Percentiles rank a stretch among this genome's conserved stretches.
phyloP scores from a whole-genome alignment of 1,284 basidiomycete genomes.

The Sutorius eximius region DNA sequence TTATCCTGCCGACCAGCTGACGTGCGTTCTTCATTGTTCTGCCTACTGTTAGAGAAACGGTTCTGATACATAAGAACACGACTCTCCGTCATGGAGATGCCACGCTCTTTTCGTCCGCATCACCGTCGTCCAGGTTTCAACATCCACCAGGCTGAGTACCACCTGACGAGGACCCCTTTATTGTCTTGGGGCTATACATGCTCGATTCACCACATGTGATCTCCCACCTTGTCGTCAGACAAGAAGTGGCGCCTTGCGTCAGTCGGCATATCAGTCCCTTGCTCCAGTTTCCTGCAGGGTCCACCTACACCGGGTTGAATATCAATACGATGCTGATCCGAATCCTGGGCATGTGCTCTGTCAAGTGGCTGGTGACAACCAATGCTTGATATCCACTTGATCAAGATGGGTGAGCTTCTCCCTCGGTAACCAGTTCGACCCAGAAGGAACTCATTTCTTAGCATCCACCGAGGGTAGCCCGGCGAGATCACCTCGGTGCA shows the following conservation, averaged over 20 bases:
- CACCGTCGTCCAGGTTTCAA: not conserved
- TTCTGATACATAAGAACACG: slow-evolving; percentile 24
- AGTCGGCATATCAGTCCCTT: not conserved
- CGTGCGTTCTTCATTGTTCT: slow-evolving; percentile 29
- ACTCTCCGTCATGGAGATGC: slow-evolving; percentile 3
- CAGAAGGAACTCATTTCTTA: not conserved
- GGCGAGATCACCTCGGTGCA: slow-evolving; percentile 4
- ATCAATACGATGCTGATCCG: slow-evolving; percentile 6
- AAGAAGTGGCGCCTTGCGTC: not conserved
- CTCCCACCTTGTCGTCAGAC: not conserved
- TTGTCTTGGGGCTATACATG: not conserved
- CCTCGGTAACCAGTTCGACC: not conserved
- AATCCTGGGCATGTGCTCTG: not conserved
- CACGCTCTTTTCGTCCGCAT: slow-evolving; percentile 7
- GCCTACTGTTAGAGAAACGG: slow-evolving; percentile 21
- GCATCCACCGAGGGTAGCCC: not conserved
- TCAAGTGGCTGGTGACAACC: not conserved
- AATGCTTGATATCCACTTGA: slow-evolving; percentile 3
- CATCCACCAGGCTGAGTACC: not conserved
- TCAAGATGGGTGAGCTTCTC: slow-evolving; percentile 2
- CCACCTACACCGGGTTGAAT: not conserved
- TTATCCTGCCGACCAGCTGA: slow-evolving; percentile 24
- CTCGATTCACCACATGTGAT: no score
- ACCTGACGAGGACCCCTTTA: not conserved
- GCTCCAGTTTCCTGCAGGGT: not conserved